Evolutionary conservation across 2,329 filamentous ascomycete species (phyloP).

Genomic region (Leptosphaerulina australis): DNA sequence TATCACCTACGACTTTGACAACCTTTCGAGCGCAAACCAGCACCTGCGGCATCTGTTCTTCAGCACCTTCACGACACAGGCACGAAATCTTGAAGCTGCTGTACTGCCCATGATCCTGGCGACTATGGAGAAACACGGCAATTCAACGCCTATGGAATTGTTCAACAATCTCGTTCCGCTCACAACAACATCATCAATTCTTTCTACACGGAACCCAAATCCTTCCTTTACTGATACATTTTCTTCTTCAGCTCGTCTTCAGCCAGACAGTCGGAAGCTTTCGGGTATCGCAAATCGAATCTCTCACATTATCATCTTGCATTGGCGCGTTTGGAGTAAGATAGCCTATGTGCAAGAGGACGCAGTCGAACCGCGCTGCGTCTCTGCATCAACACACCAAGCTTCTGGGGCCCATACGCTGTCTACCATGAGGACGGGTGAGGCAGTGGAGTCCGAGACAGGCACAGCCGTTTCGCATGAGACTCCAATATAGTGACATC

Average conservation of each 20-base stretch:
- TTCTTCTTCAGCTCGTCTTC: conserved; percentile 17
- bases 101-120: conserved; percentile 38
- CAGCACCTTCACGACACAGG: conserved; percentile 40
- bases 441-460: background rate
- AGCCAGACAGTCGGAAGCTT: conserved; percentile 47
- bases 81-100: conserved; percentile 34
- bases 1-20: conserved; percentile 39
- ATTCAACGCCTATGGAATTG: conserved; percentile 51
- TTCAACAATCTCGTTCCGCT: conserved; percentile 51
- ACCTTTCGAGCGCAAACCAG: conserved; percentile 46
- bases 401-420: background rate
- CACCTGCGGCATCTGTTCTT: conserved; percentile 44
- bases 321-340: conserved; percentile 87
- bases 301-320: conserved; percentile 81
- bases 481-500: conserved; percentile 1
- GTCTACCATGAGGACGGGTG: conserved; percentile 9
- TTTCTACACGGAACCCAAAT: conserved; percentile 18
- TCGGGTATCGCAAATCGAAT: conserved; percentile 76
- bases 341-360: conserved; percentile 65
- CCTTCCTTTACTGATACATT: conserved; percentile 35
- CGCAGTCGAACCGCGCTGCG: background rate
- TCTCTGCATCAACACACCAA: background rate
- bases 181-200: conserved; percentile 20
- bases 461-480: background rate
- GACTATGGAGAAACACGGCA: conserved; percentile 39